Conservation (phyloP, 495 filamentous ascomycete species). For the Barbatosphaeria neglecta region DNA sequence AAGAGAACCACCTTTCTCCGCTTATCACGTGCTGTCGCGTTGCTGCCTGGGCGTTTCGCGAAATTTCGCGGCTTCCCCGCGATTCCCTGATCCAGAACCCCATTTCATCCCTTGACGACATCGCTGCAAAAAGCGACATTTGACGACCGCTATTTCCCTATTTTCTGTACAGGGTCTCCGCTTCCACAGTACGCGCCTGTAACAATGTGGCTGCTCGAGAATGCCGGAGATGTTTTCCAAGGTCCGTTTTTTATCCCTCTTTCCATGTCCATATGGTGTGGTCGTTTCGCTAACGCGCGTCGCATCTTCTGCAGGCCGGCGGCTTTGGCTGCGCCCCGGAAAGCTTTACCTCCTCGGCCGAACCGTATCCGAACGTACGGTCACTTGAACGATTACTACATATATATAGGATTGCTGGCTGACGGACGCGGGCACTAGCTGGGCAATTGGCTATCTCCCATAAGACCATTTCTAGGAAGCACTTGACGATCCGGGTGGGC, state of each 20-base stretch:
- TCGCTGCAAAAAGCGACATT: neutral
- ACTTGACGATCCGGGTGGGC: conserved; percentile 66
- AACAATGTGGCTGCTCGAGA: conserved; percentile 51
- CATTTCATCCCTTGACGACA: neutral
- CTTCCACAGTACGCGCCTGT: neutral
- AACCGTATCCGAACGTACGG: conserved; percentile 37
- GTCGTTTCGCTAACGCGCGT: conserved; percentile 1
- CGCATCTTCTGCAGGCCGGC: conserved; percentile 49
- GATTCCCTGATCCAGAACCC: neutral
- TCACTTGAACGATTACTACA: neutral
- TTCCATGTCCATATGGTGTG: neutral
- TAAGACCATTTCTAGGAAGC: conserved; percentile 78
- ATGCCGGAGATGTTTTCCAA: conserved; percentile 38
- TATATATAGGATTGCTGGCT: conserved; percentile 5
- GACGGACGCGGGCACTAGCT: conserved; percentile 14
- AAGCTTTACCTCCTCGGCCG: conserved; percentile 74
- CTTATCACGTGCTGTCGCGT: neutral
- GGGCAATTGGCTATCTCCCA: conserved; percentile 53
- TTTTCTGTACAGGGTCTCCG: neutral
- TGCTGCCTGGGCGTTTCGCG: neutral
- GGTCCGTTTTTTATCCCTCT: conserved; percentile 18
- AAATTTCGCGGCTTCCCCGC: neutral
- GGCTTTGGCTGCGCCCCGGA: conserved; percentile 72
- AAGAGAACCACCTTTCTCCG: too few relatives aligned
- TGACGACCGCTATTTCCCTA: neutral